Base-by-base conservation (phyloP, 352 stramenopile species). In the Pythium vanterpoolii region DNA sequence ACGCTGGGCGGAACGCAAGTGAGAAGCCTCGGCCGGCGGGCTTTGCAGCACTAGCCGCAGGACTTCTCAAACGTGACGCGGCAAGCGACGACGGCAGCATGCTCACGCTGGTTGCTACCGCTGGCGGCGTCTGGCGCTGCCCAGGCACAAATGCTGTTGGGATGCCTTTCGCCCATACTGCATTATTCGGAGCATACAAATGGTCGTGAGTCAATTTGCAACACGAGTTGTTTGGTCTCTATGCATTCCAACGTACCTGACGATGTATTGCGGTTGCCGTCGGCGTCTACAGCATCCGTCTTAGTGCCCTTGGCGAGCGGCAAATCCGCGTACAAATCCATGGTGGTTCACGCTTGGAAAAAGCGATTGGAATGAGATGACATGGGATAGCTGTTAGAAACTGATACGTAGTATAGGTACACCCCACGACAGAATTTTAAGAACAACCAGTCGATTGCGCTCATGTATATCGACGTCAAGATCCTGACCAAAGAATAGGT, bases 311-410 rank as follows among this genome's bases (percentile, higher is more conserved):
- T 87, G 28, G 79, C 82, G 46, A 87, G 71, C 70, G 81, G 77
- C 45, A 93, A 62, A 50, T 90, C 83, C 3, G 72, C 83, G 58
- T 93, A 93, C 59, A 93, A 55, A 79, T 92, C 83, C 83, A 92
- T 92, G 31, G 8, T 46, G 28, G 0, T 19, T 43, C 16, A 23
- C n/a, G n/a, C 11, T 27, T 36, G 26, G 23, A 18, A n/a, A 53
- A 38, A 27, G 11, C 1, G 9, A 21, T 9, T 4, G 19, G 18
- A 28, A 49, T 6, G 43, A 30, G 7, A 28, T 4, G 19, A 49
- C 6, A 30, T 28, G 11, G 4, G 10, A 13, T 49, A 49, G 11
- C 43, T 4, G 43, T 49, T 49, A 49, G 7, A 21, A 49, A 49
- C 43, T 36, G 23, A 33, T 50, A 21, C n/a, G 19, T 50, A 23